Percentiles rank a stretch among this genome's conserved stretches.
phyloP scores from a whole-genome alignment of 768 basidiomycete species.

The Mycena vitilis region DNA sequence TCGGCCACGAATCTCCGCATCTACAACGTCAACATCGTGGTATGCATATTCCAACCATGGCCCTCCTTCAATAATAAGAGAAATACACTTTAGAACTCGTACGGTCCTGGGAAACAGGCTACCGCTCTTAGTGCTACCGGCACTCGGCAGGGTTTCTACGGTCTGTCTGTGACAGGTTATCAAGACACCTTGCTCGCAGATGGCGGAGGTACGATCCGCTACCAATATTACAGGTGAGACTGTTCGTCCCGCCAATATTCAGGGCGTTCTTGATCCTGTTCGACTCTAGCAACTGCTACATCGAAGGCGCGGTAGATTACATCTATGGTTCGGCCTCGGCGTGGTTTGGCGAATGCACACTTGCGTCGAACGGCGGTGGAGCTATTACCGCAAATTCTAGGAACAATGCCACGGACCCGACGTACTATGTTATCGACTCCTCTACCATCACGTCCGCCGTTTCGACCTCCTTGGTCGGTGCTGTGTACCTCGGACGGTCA shows the following conservation, averaged over 20 bases:
- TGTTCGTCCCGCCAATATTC: neutral
- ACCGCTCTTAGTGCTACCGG: conserved; percentile 41
- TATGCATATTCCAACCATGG: neutral
- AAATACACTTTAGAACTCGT: conserved; percentile 35
- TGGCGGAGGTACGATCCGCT: conserved; percentile 25
- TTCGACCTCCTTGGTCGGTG: conserved; percentile 34
- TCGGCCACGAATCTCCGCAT: conserved; percentile 36
- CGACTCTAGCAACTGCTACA: conserved; percentile 41
- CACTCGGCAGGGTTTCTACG: conserved; percentile 41
- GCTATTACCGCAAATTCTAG: conserved; percentile 45
- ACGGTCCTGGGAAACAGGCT: conserved; percentile 41
- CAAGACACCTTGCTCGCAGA: conserved; percentile 46
- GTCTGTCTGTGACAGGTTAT: conserved; percentile 40
- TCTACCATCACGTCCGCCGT: conserved; percentile 39
- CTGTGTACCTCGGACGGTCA: conserved; percentile 41
- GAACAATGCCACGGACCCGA: conserved; percentile 33
- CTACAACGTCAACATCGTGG: conserved; percentile 41
- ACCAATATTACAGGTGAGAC: conserved; percentile 40
- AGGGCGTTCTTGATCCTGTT: neutral
- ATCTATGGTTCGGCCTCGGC: conserved; percentile 43
- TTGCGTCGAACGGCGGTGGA: conserved; percentile 42
- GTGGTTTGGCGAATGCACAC: conserved; percentile 45
- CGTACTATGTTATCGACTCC: conserved; percentile 44
- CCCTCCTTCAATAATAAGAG: neutral
- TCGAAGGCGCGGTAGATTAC: conserved; percentile 45